Evolutionary conservation across 257 asterid genomes (phyloP).

Genomic region (Penstemon davidsonii): DNA sequence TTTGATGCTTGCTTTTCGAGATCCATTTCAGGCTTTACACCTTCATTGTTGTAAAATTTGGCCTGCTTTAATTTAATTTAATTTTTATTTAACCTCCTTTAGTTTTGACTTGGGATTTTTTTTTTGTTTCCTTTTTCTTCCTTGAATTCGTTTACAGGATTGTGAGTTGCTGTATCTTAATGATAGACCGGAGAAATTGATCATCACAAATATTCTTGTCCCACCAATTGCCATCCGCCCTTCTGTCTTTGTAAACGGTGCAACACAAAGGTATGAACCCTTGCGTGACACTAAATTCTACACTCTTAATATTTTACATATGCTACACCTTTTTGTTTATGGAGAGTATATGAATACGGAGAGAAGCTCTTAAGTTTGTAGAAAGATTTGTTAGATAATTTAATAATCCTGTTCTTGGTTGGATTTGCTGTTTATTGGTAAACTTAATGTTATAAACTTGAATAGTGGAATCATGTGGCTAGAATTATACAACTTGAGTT

Average conservation of each 20-base stretch:
- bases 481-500: background rate
- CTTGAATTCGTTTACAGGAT: constrained; percentile 51
- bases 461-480: background rate
- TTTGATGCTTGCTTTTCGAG: constrained; percentile 13
- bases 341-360: background rate
- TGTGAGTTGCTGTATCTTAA: constrained; percentile 80
- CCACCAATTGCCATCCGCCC: constrained; percentile 94
- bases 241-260: constrained; percentile 91
- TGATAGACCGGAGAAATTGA: constrained; percentile 89
- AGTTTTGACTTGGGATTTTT: background rate
- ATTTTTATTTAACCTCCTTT: no score
- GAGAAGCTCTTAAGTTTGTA: background rate
- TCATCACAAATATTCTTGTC: constrained; percentile 71
- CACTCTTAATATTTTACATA: background rate
- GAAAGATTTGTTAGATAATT: background rate
- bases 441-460: constrained; percentile 8
- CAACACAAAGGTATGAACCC: constrained; percentile 59
- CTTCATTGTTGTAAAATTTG: background rate
- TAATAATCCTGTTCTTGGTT: background rate
- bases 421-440: background rate
- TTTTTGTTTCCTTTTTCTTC: constrained; percentile 15
- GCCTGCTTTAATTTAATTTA: constrained; percentile 9
- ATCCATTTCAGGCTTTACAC: constrained; percentile 5
- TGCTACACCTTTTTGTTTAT: background rate
- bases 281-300: constrained; percentile 3